Evolutionary conservation across 2,329 filamentous ascomycete species (phyloP).

Genomic region (Epichloe coenophiala): DNA sequence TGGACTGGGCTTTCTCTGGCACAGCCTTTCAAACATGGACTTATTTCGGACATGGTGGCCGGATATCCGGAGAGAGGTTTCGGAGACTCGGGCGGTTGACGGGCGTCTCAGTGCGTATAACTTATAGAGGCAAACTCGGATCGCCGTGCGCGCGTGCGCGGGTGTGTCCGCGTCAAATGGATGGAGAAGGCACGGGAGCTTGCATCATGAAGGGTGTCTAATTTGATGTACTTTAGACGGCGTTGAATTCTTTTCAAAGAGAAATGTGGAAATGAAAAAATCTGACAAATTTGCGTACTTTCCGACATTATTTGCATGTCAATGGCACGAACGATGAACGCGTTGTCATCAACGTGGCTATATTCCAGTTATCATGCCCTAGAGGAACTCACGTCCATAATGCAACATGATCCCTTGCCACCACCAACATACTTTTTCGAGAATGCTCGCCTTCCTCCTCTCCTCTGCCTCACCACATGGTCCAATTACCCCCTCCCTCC

Average conservation of each 20-base stretch:
- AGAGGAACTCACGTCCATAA: too few species aligned
- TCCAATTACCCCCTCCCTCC: not conserved
- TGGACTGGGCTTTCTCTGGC: slow-evolving; percentile 5
- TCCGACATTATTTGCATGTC: too few species aligned
- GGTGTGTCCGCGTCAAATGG: slow-evolving; percentile 9
- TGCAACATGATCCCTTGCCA: too few species aligned
- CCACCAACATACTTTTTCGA: too few species aligned
- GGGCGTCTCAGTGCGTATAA: slow-evolving; percentile 16
- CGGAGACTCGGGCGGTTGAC: slow-evolving; percentile 5
- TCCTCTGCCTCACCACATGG: not conserved
- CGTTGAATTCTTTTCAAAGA: slow-evolving; percentile 19
- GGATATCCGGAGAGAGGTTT: not conserved
- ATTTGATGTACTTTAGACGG: slow-evolving; percentile 29
- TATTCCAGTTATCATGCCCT: too few species aligned
- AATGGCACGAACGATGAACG: too few species aligned
- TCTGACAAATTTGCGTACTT: not conserved
- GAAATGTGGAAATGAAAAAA: slow-evolving; percentile 25
- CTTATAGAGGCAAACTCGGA: slow-evolving; percentile 21
- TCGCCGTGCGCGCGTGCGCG: slow-evolving; percentile 19
- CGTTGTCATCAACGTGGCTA: too few species aligned
- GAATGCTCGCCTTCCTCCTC: too few species aligned
- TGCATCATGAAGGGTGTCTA: slow-evolving; percentile 24
- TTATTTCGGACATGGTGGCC: not conserved
- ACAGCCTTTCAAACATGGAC: slow-evolving; percentile 1
- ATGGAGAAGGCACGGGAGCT: slow-evolving; percentile 15